Conservation (phyloP, 768 basidiomycete genomes). For the Russula earlei region DNA sequence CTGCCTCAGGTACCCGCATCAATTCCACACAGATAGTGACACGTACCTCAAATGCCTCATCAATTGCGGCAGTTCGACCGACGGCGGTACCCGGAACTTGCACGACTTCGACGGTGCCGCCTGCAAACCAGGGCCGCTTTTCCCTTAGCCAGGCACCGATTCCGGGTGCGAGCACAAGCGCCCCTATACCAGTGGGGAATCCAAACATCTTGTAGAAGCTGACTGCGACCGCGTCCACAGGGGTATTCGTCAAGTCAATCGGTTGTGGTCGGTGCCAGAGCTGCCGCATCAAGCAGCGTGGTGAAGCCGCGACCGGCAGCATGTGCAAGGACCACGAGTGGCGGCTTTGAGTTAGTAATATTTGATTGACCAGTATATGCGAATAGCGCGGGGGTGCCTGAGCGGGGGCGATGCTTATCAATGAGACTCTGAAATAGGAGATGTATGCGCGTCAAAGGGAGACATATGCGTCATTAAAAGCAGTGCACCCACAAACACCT, state of each 20-base stretch:
- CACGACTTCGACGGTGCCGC: constrained; percentile 73
- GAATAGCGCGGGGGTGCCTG: constrained; percentile 49
- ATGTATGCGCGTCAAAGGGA: not conserved
- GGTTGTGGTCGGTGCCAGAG: constrained; percentile 63
- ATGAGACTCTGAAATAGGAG: constrained; percentile 40
- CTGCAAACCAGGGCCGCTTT: constrained; percentile 71
- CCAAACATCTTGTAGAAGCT: constrained; percentile 91
- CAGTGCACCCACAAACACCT: constrained; percentile 44
- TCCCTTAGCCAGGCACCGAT: constrained; percentile 59
- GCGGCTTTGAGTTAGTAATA: constrained; percentile 66
- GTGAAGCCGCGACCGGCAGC: constrained; percentile 62
- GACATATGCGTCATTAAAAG: constrained; percentile 1
- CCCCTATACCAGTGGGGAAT: constrained; percentile 78
- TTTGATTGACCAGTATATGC: constrained; percentile 77
- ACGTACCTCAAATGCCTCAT: constrained; percentile 73
- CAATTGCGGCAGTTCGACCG: constrained; percentile 45
- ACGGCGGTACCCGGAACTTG: constrained; percentile 70
- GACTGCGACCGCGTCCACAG: constrained; percentile 74
- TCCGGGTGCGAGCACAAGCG: constrained; percentile 37
- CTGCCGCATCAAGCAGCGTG: constrained; percentile 72
- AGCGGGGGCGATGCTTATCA: constrained; percentile 38
- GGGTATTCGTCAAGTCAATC: constrained; percentile 53
- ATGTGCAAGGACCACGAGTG: constrained; percentile 52
- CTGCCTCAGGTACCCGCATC: too few species aligned
- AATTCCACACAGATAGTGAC: not conserved